A percentile compares a stretch with the other conserved stretches of the same genome.
phyloP scores from a whole-genome alignment of 179 eudicot species.

The Beta macrorhiza region DNA sequence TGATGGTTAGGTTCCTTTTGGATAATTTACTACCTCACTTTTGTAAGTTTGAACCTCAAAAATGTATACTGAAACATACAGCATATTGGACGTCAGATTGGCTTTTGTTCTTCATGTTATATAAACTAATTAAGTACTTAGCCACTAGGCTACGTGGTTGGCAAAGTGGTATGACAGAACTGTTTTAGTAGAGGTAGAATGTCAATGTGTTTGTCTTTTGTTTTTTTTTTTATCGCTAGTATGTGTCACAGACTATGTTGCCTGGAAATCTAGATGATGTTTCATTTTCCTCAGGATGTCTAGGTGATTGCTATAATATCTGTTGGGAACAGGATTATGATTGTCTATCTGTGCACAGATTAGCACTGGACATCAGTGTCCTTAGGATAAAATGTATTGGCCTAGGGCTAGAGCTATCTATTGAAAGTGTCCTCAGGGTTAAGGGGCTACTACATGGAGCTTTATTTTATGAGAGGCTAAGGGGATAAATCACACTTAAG shows the following conservation, averaged over 20 bases:
- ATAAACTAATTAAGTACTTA: background rate
- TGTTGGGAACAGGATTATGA: background rate
- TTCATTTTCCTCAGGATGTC: background rate
- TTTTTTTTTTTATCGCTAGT: background rate
- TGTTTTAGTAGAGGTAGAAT: background rate
- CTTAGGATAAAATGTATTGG: no score
- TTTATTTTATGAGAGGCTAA: no score
- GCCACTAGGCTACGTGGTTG: background rate
- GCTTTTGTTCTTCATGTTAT: background rate
- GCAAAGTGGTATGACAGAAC: background rate
- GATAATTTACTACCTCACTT: background rate
- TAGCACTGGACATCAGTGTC: background rate
- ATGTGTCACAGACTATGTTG: background rate
- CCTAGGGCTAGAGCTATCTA: background rate
- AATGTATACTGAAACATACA: background rate
- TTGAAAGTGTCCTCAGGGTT: background rate
- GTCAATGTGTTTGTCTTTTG: background rate
- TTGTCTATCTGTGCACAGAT: background rate
- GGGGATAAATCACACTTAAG: no score
- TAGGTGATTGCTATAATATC: background rate
- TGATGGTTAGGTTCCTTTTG: conserved; percentile 7
- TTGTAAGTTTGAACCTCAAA: background rate
- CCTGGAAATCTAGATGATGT: background rate
- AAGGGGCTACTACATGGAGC: background rate
- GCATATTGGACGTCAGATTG: background rate